Evolutionary conservation across 176 grass and related monocot genomes (phyloP).

Genomic region (Oropetium thomaeum): DNA sequence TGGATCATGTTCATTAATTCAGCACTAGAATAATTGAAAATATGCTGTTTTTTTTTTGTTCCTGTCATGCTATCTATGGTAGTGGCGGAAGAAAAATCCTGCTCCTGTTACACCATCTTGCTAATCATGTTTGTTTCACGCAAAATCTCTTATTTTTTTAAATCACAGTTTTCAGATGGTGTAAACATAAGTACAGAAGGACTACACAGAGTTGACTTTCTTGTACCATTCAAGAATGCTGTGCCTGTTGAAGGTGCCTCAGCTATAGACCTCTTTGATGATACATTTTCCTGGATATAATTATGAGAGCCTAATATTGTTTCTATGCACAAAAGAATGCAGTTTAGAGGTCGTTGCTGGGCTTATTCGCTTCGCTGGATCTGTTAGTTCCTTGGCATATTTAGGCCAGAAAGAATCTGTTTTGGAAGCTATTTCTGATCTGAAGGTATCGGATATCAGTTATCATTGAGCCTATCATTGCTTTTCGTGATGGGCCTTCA

Average conservation of each 20-base stretch:
- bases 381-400: slow-evolving; percentile 65
- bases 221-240: slow-evolving; percentile 70
- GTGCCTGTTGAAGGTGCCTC: slow-evolving; percentile 56
- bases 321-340: slow-evolving; percentile 57
- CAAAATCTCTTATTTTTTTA: slow-evolving; percentile 13
- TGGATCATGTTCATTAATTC: neutral
- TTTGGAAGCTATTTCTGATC: slow-evolving; percentile 85
- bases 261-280: slow-evolving; percentile 14
- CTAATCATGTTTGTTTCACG: slow-evolving; percentile 7
- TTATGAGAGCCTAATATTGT: slow-evolving; percentile 35
- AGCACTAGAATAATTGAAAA: neutral
- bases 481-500: neutral
- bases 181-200: slow-evolving; percentile 38
- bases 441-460: slow-evolving; percentile 56
- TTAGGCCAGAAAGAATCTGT: slow-evolving; percentile 76
- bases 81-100: neutral
- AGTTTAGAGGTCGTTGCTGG: slow-evolving; percentile 75
- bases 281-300: slow-evolving; percentile 26
- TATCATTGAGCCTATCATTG: neutral
- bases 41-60: neutral
- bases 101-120: neutral
- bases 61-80: neutral
- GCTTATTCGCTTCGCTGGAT: slow-evolving; percentile 68
- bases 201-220: slow-evolving; percentile 60
- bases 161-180: slow-evolving; percentile 54